These are phyloP conservation scores for Nicotiana attenuata DNA, from an alignment of 257 asterid species.

Conservation along the genomic window DNA sequence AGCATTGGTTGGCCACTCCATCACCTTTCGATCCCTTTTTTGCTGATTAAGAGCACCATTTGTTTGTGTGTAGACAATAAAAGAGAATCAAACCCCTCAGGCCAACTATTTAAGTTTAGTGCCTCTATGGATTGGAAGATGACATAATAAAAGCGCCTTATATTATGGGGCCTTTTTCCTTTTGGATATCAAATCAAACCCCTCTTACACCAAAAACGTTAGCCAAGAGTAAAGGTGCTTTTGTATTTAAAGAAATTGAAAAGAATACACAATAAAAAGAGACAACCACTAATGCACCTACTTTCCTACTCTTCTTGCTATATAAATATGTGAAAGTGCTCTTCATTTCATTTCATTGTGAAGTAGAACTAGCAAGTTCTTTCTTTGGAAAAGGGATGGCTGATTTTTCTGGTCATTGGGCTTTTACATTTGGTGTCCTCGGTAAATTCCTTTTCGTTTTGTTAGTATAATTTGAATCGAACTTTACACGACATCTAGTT, in stretches of 20 bases:
- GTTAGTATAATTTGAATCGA: not conserved
- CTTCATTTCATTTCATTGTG: slow-evolving; percentile 3
- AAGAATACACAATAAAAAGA: not conserved
- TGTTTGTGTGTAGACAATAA: too few species aligned
- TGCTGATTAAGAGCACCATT: too few species aligned
- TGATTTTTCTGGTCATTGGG: slow-evolving; percentile 5
- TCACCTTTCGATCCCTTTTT: not conserved
- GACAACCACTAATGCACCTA: not conserved
- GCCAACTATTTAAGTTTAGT: too few species aligned
- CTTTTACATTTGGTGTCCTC: slow-evolving; percentile 13
- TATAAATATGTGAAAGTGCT: not conserved
- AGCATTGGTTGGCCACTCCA: not conserved
- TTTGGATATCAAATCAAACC: not conserved
- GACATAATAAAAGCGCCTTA: slow-evolving; percentile 15
- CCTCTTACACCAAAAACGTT: not conserved
- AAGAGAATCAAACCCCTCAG: slow-evolving; percentile 7
- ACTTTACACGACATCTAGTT: not conserved
- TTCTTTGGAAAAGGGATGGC: not conserved
- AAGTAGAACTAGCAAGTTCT: not conserved
- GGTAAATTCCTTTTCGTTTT: not conserved
- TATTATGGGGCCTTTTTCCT: not conserved
- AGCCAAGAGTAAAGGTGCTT: not conserved
- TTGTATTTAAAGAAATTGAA: not conserved
- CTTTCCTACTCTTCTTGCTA: not conserved
- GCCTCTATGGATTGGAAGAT: slow-evolving; percentile 16